Conservation (phyloP, 2,329 filamentous ascomycete species). For the Apiospora phragmitis region DNA sequence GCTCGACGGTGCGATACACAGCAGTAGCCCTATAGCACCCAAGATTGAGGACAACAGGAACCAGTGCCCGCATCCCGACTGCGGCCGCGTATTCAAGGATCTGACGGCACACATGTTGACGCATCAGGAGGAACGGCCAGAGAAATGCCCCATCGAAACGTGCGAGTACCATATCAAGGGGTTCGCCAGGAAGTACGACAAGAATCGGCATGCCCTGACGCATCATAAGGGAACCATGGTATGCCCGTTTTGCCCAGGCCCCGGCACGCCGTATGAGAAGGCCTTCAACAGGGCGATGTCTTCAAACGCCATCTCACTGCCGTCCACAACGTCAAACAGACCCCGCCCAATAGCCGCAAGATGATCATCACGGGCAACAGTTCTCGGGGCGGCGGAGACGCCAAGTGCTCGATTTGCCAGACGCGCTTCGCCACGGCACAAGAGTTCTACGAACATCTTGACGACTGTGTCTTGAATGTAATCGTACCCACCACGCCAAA, state of each 20-base stretch:
- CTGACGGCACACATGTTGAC: slow-evolving; percentile 94
- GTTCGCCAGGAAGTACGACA: slow-evolving; percentile 94
- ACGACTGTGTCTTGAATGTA: slow-evolving; percentile 62
- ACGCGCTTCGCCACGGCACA: slow-evolving; percentile 80
- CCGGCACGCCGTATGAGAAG: slow-evolving; percentile 87
- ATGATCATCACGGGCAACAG: slow-evolving; percentile 41
- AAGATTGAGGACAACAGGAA: slow-evolving; percentile 35
- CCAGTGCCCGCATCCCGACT: slow-evolving; percentile 80
- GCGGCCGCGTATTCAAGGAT: slow-evolving; percentile 85
- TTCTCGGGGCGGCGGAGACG: slow-evolving; percentile 53
- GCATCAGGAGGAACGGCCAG: slow-evolving; percentile 84
- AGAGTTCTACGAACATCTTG: slow-evolving; percentile 96
- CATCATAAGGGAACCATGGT: slow-evolving; percentile 99
- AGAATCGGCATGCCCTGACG: slow-evolving; percentile 90
- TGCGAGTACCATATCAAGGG: slow-evolving; percentile 93
- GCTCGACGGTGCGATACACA: slow-evolving; percentile 32
- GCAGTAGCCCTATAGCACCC: slow-evolving; percentile 31
- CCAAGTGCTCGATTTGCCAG: slow-evolving; percentile 88
- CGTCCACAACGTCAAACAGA: slow-evolving; percentile 91
- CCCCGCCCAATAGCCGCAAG: slow-evolving; percentile 87
- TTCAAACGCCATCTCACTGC: slow-evolving; percentile 93
- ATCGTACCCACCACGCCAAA: slow-evolving; percentile 51
- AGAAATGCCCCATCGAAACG: slow-evolving; percentile 90
- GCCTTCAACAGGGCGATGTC: slow-evolving; percentile 92
- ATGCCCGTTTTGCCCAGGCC: slow-evolving; percentile 89